A percentile compares a stretch with the other conserved stretches of the same genome.
Conservation (phyloP, 768 basidiomycete species). For the Thelephora aurantiotincta region DNA sequence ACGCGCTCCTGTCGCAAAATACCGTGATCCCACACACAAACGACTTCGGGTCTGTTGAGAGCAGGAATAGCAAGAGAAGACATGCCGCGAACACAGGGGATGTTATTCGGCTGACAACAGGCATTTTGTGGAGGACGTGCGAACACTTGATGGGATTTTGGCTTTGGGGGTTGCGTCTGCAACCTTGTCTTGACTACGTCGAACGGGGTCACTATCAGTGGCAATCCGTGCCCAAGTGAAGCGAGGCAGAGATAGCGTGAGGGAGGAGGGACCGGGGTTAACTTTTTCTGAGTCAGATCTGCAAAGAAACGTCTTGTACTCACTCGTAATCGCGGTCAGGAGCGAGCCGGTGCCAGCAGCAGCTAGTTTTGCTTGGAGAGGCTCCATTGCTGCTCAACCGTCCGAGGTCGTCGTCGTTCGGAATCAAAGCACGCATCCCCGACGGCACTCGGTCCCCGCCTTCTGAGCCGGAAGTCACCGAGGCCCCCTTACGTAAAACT, state of each 20-base stretch:
- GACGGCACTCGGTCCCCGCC: no score
- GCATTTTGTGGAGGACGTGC: conserved; percentile 36
- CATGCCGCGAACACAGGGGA: conserved; percentile 60
- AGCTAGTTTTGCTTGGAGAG: conserved; percentile 64
- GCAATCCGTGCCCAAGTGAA: neutral
- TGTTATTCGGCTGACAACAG: conserved; percentile 56
- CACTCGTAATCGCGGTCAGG: conserved; percentile 74
- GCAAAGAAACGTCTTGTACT: conserved; percentile 11
- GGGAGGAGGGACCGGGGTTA: neutral
- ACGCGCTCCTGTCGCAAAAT: conserved; percentile 58
- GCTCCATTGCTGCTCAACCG: conserved; percentile 34
- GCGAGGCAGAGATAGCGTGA: conserved; percentile 5
- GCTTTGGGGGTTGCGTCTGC: conserved; percentile 71
- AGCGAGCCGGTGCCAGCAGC: conserved; percentile 72
- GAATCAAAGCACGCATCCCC: no score
- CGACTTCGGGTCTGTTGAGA: conserved; percentile 42
- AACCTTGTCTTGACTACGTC: conserved; percentile 95
- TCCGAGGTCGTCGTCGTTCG: no score
- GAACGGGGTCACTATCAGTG: conserved; percentile 85
- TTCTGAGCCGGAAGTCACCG: no score
- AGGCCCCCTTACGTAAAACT: no score
- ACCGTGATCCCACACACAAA: conserved; percentile 71
- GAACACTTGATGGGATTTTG: conserved; percentile 28
- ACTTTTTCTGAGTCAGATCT: neutral
- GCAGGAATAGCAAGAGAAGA: conserved; percentile 49